Evolutionary conservation across 2,329 filamentous ascomycete species (phyloP).

Genomic region (Hymenoscyphus linearis): DNA sequence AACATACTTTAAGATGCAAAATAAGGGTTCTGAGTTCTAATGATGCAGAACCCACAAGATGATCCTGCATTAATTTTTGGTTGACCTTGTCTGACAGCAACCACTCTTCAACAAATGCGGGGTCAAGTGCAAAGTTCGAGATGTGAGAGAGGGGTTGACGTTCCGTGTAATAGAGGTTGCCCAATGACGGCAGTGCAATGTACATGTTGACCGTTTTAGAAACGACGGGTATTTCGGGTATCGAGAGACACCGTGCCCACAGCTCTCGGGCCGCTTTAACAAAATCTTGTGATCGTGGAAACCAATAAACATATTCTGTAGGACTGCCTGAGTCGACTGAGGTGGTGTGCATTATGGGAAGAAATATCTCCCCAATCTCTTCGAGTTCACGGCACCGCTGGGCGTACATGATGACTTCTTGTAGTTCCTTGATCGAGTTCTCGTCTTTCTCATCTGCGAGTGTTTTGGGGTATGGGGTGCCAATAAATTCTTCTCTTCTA

Average conservation of each 20-base stretch:
- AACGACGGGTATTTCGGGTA: background rate
- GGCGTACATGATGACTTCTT: background rate
- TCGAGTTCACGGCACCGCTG: background rate
- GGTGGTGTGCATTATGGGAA: background rate
- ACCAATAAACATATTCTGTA: too few species aligned
- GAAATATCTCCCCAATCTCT: background rate
- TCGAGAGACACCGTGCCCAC: background rate
- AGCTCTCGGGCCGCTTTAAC: background rate
- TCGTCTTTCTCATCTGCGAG: too few species aligned
- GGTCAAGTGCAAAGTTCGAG: too few species aligned
- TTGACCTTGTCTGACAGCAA: background rate
- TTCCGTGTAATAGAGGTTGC: background rate
- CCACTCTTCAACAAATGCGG: background rate
- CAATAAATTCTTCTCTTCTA: too few species aligned
- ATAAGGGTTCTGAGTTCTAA: background rate
- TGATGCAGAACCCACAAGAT: background rate
- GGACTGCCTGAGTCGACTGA: too few species aligned
- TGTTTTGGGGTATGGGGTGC: too few species aligned
- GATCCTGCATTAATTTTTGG: background rate
- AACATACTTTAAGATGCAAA: slow-evolving; percentile 5
- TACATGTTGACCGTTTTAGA: background rate
- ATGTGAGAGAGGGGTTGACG: too few species aligned
- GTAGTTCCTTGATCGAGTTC: background rate
- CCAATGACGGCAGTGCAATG: background rate
- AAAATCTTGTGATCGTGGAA: background rate